Conservation (phyloP, 345 rosid species). For the Kandelia obovata region DNA sequence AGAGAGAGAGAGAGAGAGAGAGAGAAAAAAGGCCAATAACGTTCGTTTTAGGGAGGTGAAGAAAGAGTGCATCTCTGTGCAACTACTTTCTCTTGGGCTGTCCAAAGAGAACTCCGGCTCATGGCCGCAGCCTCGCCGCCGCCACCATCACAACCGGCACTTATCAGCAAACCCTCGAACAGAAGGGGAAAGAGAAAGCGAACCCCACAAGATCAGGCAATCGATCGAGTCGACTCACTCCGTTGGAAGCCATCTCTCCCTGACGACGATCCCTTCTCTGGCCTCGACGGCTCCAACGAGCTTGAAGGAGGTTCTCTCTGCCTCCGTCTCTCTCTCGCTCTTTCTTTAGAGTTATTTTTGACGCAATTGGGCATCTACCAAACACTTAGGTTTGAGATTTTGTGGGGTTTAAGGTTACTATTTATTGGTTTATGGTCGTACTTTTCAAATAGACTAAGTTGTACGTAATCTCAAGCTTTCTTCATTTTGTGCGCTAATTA, state of each 20-base stretch:
- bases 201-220: slow-evolving; percentile 34
- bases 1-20: no score
- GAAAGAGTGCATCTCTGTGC: no score
- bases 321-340: not conserved
- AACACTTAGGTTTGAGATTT: not conserved
- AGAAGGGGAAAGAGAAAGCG: slow-evolving; percentile 38
- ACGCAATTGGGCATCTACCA: not conserved
- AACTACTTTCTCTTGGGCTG: no score
- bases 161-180: slow-evolving; percentile 10
- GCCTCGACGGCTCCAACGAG: slow-evolving; percentile 53
- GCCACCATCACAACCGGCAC: not conserved
- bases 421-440: not conserved
- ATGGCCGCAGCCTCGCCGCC: slow-evolving; percentile 29
- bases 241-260: slow-evolving; percentile 55
- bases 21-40: no score
- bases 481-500: not conserved
- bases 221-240: slow-evolving; percentile 51
- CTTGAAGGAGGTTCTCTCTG: slow-evolving; percentile 66
- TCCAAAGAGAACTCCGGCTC: not conserved
- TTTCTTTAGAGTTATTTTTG: not conserved
- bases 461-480: not conserved
- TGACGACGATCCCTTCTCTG: slow-evolving; percentile 48
- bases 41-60: no score
- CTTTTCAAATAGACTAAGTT: not conserved
- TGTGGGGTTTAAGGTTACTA: slow-evolving; percentile 1